A percentile compares a stretch with the other conserved stretches of the same genome.
These are phyloP conservation scores for Agrocybe chaxingu DNA, from an alignment of 768 basidiomycete species.

Conservation along the genomic window DNA sequence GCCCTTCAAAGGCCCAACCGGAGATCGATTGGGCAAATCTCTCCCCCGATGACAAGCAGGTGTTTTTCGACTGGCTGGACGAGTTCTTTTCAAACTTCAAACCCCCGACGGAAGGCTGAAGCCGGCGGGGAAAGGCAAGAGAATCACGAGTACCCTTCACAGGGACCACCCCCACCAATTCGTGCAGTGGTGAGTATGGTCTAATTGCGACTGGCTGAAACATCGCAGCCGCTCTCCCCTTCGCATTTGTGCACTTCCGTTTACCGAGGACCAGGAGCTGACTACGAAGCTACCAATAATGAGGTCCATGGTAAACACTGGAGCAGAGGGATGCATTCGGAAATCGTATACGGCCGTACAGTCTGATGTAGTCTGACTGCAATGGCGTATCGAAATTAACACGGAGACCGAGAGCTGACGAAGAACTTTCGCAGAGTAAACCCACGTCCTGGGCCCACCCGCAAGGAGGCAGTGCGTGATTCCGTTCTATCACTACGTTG, in stretches of 20 bases:
- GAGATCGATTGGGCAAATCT: slow-evolving; percentile 70
- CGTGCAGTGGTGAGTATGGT: slow-evolving; percentile 18
- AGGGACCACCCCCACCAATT: slow-evolving; percentile 20
- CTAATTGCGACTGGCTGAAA: background rate
- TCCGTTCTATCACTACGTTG: slow-evolving; percentile 2
- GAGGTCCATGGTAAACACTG: no score
- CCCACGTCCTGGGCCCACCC: slow-evolving; percentile 20
- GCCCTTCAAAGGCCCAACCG: slow-evolving; percentile 11
- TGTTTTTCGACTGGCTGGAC: slow-evolving; percentile 77
- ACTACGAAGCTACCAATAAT: no score
- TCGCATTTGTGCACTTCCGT: background rate
- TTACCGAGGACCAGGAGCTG: background rate
- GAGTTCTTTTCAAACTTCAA: slow-evolving; percentile 62
- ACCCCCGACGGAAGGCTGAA: slow-evolving; percentile 12
- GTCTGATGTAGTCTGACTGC: no score
- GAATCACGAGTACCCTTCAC: slow-evolving; percentile 7
- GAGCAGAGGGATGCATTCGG: no score
- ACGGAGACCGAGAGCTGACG: background rate
- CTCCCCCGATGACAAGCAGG: slow-evolving; percentile 61
- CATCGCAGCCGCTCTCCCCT: background rate
- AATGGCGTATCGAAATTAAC: no score
- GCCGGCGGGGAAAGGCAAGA: slow-evolving; percentile 8
- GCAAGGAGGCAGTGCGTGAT: slow-evolving; percentile 23
- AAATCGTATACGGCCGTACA: no score
- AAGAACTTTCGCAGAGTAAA: slow-evolving; percentile 20